Evolutionary conservation across 2,329 filamentous ascomycete genomes (phyloP).

Genomic region (Alternaria brassicicola): DNA sequence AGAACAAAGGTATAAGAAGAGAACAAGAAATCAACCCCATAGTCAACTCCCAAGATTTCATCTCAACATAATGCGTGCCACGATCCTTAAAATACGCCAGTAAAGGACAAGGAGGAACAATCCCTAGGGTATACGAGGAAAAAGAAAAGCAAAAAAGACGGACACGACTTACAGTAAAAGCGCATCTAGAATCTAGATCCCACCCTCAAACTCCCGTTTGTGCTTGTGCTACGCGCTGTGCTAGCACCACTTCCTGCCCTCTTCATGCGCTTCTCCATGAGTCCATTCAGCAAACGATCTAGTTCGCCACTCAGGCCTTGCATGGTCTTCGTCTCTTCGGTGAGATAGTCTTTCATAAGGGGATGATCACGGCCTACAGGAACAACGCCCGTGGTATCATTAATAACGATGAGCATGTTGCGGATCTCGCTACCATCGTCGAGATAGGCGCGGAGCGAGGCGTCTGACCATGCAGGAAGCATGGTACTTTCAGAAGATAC

Average conservation of each 20-base stretch:
- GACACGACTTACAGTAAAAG: background rate
- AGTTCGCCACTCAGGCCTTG: constrained; percentile 88
- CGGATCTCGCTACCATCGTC: constrained; percentile 88
- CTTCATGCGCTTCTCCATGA: constrained; percentile 63
- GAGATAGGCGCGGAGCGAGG: constrained; percentile 83
- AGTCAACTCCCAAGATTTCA: background rate
- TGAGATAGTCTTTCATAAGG: constrained; percentile 78
- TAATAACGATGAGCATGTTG: constrained; percentile 88
- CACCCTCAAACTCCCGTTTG: constrained; percentile 14
- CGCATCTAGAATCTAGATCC: constrained; percentile 4
- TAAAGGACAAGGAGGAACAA: background rate
- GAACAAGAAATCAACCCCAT: background rate
- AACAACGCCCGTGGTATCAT: constrained; percentile 84
- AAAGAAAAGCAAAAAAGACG: constrained; percentile 3
- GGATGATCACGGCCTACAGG: constrained; percentile 86
- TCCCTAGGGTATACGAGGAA: constrained; percentile 13
- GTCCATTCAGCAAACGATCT: constrained; percentile 83
- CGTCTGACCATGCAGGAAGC: constrained; percentile 81
- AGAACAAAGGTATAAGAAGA: background rate
- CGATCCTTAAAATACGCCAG: background rate
- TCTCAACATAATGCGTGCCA: constrained; percentile 1
- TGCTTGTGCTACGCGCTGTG: constrained; percentile 11
- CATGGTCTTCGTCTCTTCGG: constrained; percentile 83
- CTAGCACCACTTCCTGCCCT: constrained; percentile 17
- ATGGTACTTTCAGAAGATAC: constrained; percentile 54